Conservation (phyloP, 2,329 filamentous ascomycete genomes). For the Penicillium polonicum region DNA sequence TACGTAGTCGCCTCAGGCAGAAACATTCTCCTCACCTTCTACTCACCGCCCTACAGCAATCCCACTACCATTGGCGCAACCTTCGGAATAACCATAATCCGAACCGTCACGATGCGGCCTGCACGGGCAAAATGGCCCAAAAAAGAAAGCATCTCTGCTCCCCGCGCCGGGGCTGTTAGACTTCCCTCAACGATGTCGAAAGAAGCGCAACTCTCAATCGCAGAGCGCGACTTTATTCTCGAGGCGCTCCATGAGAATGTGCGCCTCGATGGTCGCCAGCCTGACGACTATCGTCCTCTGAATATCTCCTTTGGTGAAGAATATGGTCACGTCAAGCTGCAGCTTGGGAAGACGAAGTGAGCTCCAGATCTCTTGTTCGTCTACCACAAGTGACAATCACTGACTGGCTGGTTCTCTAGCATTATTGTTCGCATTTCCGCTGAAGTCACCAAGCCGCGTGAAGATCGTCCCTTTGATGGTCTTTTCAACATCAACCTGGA, state of each 20-base stretch:
- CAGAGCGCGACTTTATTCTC: conserved; percentile 82
- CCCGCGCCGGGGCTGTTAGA: conserved; percentile 23
- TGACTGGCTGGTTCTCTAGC: conserved; percentile 49
- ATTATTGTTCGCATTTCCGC: conserved; percentile 82
- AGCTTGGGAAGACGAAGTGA: conserved; percentile 85
- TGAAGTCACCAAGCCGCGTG: conserved; percentile 79
- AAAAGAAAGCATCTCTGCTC: conserved; percentile 15
- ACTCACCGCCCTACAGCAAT: background rate
- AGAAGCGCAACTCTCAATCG: conserved; percentile 84
- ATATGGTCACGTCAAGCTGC: conserved; percentile 84
- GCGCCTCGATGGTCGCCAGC: conserved; percentile 77
- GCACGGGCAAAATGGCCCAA: conserved; percentile 22
- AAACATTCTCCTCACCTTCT: conserved; percentile 4
- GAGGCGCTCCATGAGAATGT: conserved; percentile 78
- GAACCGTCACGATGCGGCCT: conserved; percentile 13
- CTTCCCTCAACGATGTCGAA: conserved; percentile 67
- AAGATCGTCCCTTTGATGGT: conserved; percentile 91
- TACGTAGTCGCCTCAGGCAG: conserved; percentile 4
- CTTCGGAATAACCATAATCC: background rate
- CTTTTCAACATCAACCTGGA: conserved; percentile 91
- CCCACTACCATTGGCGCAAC: background rate
- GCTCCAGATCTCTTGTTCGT: conserved; percentile 13
- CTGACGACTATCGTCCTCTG: conserved; percentile 76
- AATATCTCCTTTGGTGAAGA: conserved; percentile 83
- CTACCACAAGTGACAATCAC: background rate